Base-by-base conservation (phyloP, 331 rosid species). In the Acacia concinna region DNA sequence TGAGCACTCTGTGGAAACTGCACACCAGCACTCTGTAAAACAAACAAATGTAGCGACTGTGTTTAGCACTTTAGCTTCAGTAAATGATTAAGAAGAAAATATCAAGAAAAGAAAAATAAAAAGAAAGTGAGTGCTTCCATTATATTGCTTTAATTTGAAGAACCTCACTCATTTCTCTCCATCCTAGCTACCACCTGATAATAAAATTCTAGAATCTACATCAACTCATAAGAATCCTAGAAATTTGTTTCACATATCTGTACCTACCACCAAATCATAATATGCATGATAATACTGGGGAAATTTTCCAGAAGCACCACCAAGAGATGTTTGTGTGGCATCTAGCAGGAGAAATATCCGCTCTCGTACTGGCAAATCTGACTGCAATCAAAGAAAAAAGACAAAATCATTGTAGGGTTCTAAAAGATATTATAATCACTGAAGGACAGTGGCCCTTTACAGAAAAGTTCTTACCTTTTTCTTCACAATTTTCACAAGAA, bases 251-350 rank as follows among this genome's bases (percentile, higher is more conserved):
- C 73, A 35, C 57, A 52, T 60, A 68, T 75, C 46, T 84, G 78
- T 75, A 84, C 97, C 51, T 89, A 95, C 99, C 99, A 95, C 98
- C 86, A 95, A 88, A 34, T 95, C 98, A 68, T 90, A 91, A 78
- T 93, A 95, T 71, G 98, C 97, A 75, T 79, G 84, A 83, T 95
- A 95, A 84, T 95, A 95, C 85, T 93, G 94, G 8, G 98, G 97
- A 84, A 87, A 95, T 84, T 90, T 95, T 87, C 97, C 99, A 64
- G 99, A 88, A 85, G 94, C 96, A 83, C 99, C 99, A 20, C 98
- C 99, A 83, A 91, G 92, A 78, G 98, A 93, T 82, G 99, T 91
- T 82, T 95, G 99, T 59, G 96, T 95, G 65, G 99, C 99, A 89
- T 95, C 99, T 75, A 95, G 90, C 74, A 95, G 93, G 76, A 95